Evolutionary conservation across 345 rosid species (phyloP), one percentile per base, ranked within the genome.

Genomic region (Citrus medica): DNA sequence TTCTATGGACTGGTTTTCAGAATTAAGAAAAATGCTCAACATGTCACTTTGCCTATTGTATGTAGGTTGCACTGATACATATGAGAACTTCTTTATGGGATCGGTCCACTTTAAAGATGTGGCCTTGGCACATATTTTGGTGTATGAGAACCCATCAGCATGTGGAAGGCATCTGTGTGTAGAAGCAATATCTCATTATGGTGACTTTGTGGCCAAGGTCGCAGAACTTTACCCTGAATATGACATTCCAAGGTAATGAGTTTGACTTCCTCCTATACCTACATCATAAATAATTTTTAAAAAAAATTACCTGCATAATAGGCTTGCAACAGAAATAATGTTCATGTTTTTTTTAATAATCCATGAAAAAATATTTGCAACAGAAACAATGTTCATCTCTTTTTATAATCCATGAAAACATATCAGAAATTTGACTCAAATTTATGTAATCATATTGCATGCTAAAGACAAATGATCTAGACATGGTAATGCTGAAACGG

Each of bases 191-290:
- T 86, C 98, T 79, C 98, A 92, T 82, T 96, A 91, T 76, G 97
- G 98, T 27, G 99, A 96, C 79, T 86, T 94, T 32, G 97, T 35
- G 25, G 97, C 97, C 79, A 92, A 91, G 85, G 97, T 92, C 48
- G 97, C 97, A 62, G 94, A 96, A 66, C 90, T 96, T 75, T 96
- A 92, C 87, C 99, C 99, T 9, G 94, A 91, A 79, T 94, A 90
- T 82, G 84, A 85, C 60, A 25, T 94, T 38, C 97, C 94, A 35
- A 89, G 91, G 98, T 92, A 84, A 87, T 4, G 70, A 51, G 12
- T 69, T 70, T 69, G 53, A 6, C 35, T 46, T 0, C 0, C 40
- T 35, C 28, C 40, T 17, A 66, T 42, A 7, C 63, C 9, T 16
- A 37, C 8, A 38, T 71, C 32, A 48, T 48, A 30, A 4, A 1